Conservation (phyloP, 352 stramenopile species). For the Lagenidium sp. region DNA sequence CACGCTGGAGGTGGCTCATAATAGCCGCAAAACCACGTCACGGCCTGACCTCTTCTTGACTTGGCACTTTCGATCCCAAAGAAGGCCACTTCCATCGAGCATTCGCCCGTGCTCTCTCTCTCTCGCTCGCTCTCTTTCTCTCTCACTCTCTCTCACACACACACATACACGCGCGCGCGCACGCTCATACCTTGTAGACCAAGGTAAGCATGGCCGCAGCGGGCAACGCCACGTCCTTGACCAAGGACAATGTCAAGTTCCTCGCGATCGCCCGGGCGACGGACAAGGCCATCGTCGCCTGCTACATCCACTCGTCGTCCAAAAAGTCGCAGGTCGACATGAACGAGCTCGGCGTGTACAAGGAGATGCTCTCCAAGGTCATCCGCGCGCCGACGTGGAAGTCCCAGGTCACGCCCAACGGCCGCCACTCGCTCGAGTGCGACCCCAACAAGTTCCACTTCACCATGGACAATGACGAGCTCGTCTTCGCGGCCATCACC, state of each 20-base stretch:
- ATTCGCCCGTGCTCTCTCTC: too few relatives aligned
- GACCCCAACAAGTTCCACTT: slow-evolving; percentile 87
- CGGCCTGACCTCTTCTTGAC: too few relatives aligned
- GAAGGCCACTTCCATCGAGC: too few relatives aligned
- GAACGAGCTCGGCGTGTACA: slow-evolving; percentile 51
- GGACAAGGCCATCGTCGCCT: slow-evolving; percentile 74
- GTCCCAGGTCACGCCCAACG: slow-evolving; percentile 78
- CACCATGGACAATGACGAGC: slow-evolving; percentile 84
- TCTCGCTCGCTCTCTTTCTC: too few relatives aligned
- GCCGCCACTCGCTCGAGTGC: slow-evolving; percentile 78
- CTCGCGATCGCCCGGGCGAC: slow-evolving; percentile 67
- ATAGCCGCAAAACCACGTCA: too few relatives aligned
- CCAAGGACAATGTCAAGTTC: slow-evolving; percentile 80
- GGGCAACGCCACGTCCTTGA: slow-evolving; percentile 29
- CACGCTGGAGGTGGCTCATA: too few relatives aligned
- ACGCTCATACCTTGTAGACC: too few relatives aligned
- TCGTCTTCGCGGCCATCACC: slow-evolving; percentile 75
- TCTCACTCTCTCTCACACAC: too few relatives aligned
- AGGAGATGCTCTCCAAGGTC: slow-evolving; percentile 78
- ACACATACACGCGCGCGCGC: too few relatives aligned
- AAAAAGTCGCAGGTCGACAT: slow-evolving; percentile 38
- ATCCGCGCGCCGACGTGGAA: slow-evolving; percentile 81
- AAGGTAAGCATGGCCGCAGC: slow-evolving; percentile 10
- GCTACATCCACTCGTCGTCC: slow-evolving; percentile 56
- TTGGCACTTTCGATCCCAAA: too few relatives aligned